Conservation (phyloP, 2,329 filamentous ascomycete genomes). For the Alternaria sp. region DNA sequence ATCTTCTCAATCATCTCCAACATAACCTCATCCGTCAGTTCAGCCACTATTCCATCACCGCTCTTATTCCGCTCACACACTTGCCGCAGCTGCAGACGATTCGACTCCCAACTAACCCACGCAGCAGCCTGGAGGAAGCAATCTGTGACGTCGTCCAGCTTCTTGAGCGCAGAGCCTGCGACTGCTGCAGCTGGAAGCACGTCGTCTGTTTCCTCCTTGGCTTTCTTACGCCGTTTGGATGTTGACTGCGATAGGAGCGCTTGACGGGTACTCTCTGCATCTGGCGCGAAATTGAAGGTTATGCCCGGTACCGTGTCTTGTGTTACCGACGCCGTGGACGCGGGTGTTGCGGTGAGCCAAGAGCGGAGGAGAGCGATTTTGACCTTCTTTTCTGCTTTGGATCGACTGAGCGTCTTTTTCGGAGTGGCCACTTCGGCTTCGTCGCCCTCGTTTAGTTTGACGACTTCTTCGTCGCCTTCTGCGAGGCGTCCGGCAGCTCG, state of each 20-base stretch:
- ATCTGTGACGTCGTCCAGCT: slow-evolving; percentile 83
- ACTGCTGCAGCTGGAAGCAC: not conserved
- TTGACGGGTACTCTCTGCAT: slow-evolving; percentile 7
- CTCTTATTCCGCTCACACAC: not conserved
- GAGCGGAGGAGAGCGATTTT: slow-evolving; percentile 67
- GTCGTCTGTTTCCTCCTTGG: not conserved
- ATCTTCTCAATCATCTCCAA: slow-evolving; percentile 14
- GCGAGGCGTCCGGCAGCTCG: slow-evolving; percentile 13
- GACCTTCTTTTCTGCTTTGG: slow-evolving; percentile 58
- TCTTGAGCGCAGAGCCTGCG: slow-evolving; percentile 46
- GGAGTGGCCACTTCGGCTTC: slow-evolving; percentile 18
- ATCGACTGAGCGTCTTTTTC: slow-evolving; percentile 47
- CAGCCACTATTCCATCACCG: not conserved
- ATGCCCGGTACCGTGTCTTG: slow-evolving; percentile 18
- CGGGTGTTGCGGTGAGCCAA: slow-evolving; percentile 32
- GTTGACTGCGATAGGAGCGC: slow-evolving; percentile 17
- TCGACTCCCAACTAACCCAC: slow-evolving; percentile 77
- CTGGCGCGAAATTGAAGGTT: slow-evolving; percentile 17
- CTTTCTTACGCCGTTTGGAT: slow-evolving; percentile 4
- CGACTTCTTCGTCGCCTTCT: not conserved
- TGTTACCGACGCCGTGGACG: slow-evolving; percentile 11
- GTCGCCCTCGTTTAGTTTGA: slow-evolving; percentile 12
- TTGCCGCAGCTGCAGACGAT: slow-evolving; percentile 43
- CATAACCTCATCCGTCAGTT: slow-evolving; percentile 10
- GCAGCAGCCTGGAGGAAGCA: slow-evolving; percentile 78